Conservation (phyloP, 305 asterid genomes). For the Fraxinus sp. region DNA sequence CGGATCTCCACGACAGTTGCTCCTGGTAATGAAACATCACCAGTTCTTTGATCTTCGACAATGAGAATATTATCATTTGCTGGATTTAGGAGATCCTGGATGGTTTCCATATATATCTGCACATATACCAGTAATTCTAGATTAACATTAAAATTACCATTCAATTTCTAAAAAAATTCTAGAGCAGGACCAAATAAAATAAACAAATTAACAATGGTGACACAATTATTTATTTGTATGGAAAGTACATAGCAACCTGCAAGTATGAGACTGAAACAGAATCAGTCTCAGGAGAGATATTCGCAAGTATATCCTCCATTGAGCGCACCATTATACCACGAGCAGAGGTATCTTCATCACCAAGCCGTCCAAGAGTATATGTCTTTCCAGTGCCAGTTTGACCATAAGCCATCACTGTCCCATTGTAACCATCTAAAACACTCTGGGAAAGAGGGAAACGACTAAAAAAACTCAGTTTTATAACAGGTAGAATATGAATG, state of each 20-base stretch:
- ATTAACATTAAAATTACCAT: constrained; percentile 22
- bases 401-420: constrained; percentile 99
- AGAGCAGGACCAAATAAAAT: background rate
- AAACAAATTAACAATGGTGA: constrained; percentile 15
- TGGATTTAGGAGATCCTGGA: constrained; percentile 94
- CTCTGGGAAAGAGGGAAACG: constrained; percentile 48
- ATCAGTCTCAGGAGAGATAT: constrained; percentile 72
- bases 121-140: constrained; percentile 25
- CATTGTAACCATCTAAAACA: constrained; percentile 95
- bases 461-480: constrained; percentile 1
- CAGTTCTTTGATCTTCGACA: constrained; percentile 90
- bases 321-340: constrained; percentile 99
- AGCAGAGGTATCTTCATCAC: constrained; percentile 95
- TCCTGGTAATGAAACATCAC: constrained; percentile 98
- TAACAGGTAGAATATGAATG: background rate
- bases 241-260: constrained; percentile 58
- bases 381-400: constrained; percentile 99
- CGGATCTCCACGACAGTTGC: constrained; percentile 82
- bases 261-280: constrained; percentile 78
- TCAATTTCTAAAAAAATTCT: constrained; percentile 17
- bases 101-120: constrained; percentile 97
- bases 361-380: constrained; percentile 89
- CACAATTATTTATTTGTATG: constrained; percentile 18
- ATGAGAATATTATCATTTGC: constrained; percentile 88
- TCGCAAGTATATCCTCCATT: constrained; percentile 91